Conservation (phyloP, 192 early-diverging fungal genomes). For the Podila verticillata region DNA sequence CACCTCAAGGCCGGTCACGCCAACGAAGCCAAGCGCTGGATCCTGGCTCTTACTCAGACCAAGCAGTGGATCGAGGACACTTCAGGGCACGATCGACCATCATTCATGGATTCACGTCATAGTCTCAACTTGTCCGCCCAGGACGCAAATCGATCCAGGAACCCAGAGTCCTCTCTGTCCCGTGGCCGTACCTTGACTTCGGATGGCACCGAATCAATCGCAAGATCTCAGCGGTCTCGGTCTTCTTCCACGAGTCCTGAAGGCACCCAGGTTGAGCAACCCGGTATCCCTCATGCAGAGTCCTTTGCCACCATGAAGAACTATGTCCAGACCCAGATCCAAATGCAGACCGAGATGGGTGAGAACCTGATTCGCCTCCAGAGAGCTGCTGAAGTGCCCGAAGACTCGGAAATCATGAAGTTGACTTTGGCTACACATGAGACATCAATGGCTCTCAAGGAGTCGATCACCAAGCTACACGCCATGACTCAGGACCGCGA, state of each 20-base stretch:
- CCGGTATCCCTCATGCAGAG: constrained; percentile 51
- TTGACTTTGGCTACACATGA: constrained; percentile 37
- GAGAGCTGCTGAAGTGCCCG: constrained; percentile 28
- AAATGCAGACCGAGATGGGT: constrained; percentile 66
- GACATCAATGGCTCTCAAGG: constrained; percentile 30
- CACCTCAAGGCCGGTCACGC: constrained; percentile 72
- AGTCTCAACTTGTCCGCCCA: constrained; percentile 9
- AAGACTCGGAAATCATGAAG: constrained; percentile 39
- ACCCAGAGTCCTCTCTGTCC: background rate
- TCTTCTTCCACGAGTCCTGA: constrained; percentile 37
- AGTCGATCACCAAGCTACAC: constrained; percentile 36
- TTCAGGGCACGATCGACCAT: constrained; percentile 46
- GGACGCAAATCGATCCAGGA: constrained; percentile 16
- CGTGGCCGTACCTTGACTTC: constrained; percentile 15
- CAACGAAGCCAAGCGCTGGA: constrained; percentile 85
- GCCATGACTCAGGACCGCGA: constrained; percentile 57
- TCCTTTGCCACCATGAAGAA: constrained; percentile 57
- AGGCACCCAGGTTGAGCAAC: background rate
- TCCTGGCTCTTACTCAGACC: constrained; percentile 79
- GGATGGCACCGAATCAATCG: constrained; percentile 1
- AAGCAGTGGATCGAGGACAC: constrained; percentile 73
- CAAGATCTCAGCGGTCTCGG: constrained; percentile 27
- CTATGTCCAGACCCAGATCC: constrained; percentile 66
- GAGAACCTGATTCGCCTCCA: constrained; percentile 56
- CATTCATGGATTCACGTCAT: constrained; percentile 31